Evolutionary conservation across 192 early-diverging fungal species (phyloP).

Genomic region (Coemansia sp.): DNA sequence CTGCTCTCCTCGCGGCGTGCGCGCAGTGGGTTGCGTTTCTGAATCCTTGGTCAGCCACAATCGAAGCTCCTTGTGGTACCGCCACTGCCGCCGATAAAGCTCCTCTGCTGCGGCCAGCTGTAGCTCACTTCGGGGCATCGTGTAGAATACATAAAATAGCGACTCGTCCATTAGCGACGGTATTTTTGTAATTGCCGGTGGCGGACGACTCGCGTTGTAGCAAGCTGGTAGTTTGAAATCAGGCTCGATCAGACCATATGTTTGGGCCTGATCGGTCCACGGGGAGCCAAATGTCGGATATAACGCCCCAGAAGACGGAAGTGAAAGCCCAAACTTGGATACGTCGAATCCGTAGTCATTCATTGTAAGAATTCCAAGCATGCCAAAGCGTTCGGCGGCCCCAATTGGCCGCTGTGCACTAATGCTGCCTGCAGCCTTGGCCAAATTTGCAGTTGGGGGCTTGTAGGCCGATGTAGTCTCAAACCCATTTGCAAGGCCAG

Average conservation of each 20-base stretch:
- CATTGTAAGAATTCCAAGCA: constrained; percentile 85
- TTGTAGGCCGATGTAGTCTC: constrained; percentile 38
- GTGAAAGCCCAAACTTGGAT: constrained; percentile 76
- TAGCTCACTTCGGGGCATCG: constrained; percentile 85
- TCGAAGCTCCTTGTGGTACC: constrained; percentile 92
- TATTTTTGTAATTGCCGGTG: constrained; percentile 71
- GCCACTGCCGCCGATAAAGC: constrained; percentile 90
- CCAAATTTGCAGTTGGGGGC: constrained; percentile 28
- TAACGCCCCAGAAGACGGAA: constrained; percentile 73
- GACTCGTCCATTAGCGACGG: constrained; percentile 81
- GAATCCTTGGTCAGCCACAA: constrained; percentile 91
- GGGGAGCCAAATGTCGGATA: constrained; percentile 88
- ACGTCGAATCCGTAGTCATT: constrained; percentile 89
- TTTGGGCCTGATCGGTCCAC: constrained; percentile 74
- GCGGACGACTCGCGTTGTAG: constrained; percentile 75
- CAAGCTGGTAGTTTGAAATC: constrained; percentile 83
- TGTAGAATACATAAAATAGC: constrained; percentile 98
- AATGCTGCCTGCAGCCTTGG: constrained; percentile 16
- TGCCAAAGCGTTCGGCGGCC: constrained; percentile 65
- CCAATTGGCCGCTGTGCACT: constrained; percentile 22
- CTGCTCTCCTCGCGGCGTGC: constrained; percentile 71
- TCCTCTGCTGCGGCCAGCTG: constrained; percentile 95
- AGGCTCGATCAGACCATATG: constrained; percentile 70
- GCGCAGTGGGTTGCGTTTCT: constrained; percentile 46
- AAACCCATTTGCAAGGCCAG: constrained; percentile 21